These are phyloP conservation scores for Monascus ruber DNA, from an alignment of 2,329 filamentous ascomycete genomes.

Conservation along the genomic window DNA sequence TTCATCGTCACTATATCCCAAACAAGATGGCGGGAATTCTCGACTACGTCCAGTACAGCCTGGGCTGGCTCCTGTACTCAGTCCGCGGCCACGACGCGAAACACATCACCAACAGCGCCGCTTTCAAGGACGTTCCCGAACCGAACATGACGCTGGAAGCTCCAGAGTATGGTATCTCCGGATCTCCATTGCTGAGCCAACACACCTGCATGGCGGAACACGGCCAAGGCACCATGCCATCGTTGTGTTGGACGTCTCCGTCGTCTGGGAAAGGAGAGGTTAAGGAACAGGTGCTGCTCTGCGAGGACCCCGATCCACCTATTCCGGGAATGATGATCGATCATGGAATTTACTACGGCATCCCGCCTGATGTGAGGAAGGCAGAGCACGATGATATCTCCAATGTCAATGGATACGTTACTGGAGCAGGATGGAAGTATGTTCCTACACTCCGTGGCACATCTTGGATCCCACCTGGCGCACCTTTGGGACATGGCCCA, in stretches of 20 bases:
- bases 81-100: constrained; percentile 15
- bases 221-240: constrained; percentile 11
- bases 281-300: constrained; percentile 17
- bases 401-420: constrained; percentile 4
- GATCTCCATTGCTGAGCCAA: constrained; percentile 10
- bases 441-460: constrained; percentile 13
- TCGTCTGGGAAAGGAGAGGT: constrained; percentile 2
- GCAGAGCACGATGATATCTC: constrained; percentile 9
- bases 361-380: constrained; percentile 11
- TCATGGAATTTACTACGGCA: constrained; percentile 20
- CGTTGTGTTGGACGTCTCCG: constrained; percentile 14
- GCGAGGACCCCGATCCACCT: constrained; percentile 21
- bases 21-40: too few relatives aligned
- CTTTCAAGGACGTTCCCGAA: constrained; percentile 12
- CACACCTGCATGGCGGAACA: constrained; percentile 14
- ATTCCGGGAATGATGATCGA: constrained; percentile 15
- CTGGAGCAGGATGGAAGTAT: constrained; percentile 17
- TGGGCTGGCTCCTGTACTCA: constrained; percentile 12
- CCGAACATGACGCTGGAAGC: constrained; percentile 15
- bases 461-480: constrained; percentile 16
- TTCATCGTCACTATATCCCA: too few relatives aligned
- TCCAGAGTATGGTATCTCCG: constrained; percentile 12
- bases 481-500: constrained; percentile 18
- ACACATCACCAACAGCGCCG: constrained; percentile 11
- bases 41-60: constrained; percentile 6